Percentiles rank a stretch among this genome's conserved stretches.
These are phyloP conservation scores for Sarocladiaceae sp. DNA, from an alignment of 2,329 filamentous ascomycete species.

Conservation along the genomic window DNA sequence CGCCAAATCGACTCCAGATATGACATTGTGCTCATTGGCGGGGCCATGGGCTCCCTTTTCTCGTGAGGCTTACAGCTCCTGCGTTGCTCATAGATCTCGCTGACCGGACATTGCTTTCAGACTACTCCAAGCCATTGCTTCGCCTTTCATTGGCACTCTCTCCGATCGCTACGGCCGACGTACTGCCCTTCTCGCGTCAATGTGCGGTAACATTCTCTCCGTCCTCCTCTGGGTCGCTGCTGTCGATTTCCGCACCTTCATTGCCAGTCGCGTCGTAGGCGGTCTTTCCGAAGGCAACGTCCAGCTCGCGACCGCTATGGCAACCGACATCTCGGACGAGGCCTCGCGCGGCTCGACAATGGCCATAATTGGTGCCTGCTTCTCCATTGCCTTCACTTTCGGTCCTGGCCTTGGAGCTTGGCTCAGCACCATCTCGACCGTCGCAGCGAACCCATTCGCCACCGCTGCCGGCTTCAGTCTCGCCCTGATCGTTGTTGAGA, in stretches of 20 bases:
- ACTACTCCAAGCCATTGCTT: conserved; percentile 86
- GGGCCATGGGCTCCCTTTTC: conserved; percentile 90
- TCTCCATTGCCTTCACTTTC: conserved; percentile 95
- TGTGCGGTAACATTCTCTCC: conserved; percentile 88
- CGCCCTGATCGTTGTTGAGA: conserved; percentile 80
- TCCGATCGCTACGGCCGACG: conserved; percentile 87
- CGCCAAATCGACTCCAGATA: conserved; percentile 93
- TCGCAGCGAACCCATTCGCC: conserved; percentile 89
- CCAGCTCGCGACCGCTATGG: conserved; percentile 92
- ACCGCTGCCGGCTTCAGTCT: conserved; percentile 87
- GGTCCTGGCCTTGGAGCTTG: conserved; percentile 89
- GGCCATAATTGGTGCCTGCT: conserved; percentile 94
- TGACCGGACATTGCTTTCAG: conserved; percentile 34
- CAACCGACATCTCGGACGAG: conserved; percentile 90
- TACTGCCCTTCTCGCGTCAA: conserved; percentile 82
- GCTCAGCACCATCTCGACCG: conserved; percentile 70
- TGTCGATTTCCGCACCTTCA: conserved; percentile 90
- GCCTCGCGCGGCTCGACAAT: conserved; percentile 83
- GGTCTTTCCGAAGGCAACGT: conserved; percentile 96
- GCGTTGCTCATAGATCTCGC: no score
- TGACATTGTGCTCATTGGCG: conserved; percentile 92
- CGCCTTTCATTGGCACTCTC: conserved; percentile 82
- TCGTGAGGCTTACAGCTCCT: conserved; percentile 38
- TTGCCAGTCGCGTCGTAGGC: conserved; percentile 88
- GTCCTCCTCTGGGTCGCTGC: conserved; percentile 93